Base-by-base conservation (phyloP, 2,329 filamentous ascomycete genomes). In the Botrytis sinoallii region DNA sequence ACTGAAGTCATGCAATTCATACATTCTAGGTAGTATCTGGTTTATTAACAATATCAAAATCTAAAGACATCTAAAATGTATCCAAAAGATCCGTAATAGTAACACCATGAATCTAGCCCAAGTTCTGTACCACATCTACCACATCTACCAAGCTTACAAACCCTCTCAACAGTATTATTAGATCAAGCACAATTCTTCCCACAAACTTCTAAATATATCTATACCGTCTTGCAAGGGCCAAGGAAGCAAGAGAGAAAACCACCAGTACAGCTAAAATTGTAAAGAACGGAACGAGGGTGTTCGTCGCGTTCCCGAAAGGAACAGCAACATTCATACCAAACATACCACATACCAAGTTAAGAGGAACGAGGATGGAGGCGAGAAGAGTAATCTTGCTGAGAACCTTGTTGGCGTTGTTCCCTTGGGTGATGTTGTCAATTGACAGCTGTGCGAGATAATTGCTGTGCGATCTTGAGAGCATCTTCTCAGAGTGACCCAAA, bases 371-470 rank as follows among this genome's bases (percentile, higher is more conserved):
- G 77, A 99, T 93, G 4, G 95, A 97, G 0, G 94, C 96, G 76
- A 98, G 86, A 74, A 98, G 89, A 0, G 96, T 99, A 79, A 99
- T 96, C 85, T 98, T 97, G 84, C 94, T 95, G 20, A 99, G 88
- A 10, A 95, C 92, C 77, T 92, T 89, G 84, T 98, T 98, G 72
- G 94, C 94, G 77, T 91, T 88, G 74, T 95, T 97, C 40, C 95
- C 95, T 82, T 97, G 91, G 1, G 92, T 90, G 79, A 97, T 93
- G 83, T 93, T 95, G 82, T 97, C 94, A 79, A 98, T 95, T 57
- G 92, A 95, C 75, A 98, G 89, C 81, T 98, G 96, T 1, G 96
- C 95, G 55, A 99, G 88, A 81, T 99, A 98, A 83, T 98, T 99
- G 85, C 92, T 93, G 85, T 99, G 96, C 3, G 93, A 93, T 35